These are phyloP conservation scores for Umbelopsis sp. DNA, from an alignment of 192 early-diverging fungal genomes.

Conservation along the genomic window DNA sequence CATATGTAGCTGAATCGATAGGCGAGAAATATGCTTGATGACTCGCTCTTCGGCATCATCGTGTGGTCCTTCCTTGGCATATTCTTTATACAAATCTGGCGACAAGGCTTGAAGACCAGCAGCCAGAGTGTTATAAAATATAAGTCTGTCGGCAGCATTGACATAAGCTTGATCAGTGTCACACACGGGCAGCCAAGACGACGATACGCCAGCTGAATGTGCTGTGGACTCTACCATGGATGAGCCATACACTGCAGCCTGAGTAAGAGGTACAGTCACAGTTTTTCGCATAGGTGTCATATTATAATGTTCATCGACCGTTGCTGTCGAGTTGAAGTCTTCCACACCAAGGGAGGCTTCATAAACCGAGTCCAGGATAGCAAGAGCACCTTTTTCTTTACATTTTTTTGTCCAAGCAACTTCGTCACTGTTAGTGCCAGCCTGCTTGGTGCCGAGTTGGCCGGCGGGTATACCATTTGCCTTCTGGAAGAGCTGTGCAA, in stretches of 20 bases:
- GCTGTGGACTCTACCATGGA: neutral
- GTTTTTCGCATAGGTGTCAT: neutral
- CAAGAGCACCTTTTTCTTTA: constrained; percentile 10
- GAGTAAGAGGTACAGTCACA: neutral
- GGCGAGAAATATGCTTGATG: constrained; percentile 17
- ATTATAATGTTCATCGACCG: constrained; percentile 15
- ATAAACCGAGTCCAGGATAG: constrained; percentile 23
- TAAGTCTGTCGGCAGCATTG: constrained; percentile 24
- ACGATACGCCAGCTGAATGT: constrained; percentile 9
- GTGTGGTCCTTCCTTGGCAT: neutral
- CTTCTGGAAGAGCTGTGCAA: constrained; percentile 7
- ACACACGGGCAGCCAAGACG: neutral
- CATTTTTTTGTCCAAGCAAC: constrained; percentile 5
- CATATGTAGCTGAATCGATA: constrained; percentile 44
- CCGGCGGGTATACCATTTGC: neutral
- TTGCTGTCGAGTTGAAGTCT: constrained; percentile 2
- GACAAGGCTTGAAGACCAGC: constrained; percentile 26
- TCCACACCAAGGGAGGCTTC: constrained; percentile 13
- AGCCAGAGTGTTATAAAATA: constrained; percentile 40
- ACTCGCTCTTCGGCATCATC: neutral
- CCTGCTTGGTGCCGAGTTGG: no score
- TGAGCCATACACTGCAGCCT: constrained; percentile 22
- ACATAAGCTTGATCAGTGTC: constrained; percentile 25
- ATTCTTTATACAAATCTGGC: constrained; percentile 1
- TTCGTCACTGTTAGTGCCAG: constrained; percentile 4